phyloP scores from a whole-genome alignment of 116 monocot genomes.

The Zostera marina region DNA sequence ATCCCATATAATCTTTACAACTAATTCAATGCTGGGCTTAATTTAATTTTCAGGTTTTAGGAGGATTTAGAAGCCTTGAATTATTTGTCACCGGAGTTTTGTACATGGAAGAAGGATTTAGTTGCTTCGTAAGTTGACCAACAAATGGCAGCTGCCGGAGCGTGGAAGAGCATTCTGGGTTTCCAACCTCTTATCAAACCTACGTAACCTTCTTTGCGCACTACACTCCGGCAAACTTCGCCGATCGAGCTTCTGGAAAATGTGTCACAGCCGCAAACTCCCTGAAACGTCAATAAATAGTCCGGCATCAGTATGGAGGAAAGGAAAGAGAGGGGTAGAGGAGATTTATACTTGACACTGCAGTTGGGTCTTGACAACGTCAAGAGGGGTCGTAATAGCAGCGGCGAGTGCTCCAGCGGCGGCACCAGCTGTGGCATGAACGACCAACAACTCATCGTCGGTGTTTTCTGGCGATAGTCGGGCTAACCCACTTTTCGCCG shows the following conservation, averaged over 20 bases:
- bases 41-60: no score
- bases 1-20: no score
- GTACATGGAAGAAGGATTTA: slow-evolving; percentile 60
- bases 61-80: no score
- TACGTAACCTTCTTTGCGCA: slow-evolving; percentile 49
- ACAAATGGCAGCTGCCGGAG: slow-evolving; percentile 91
- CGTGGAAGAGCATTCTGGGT: slow-evolving; percentile 93
- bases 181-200: slow-evolving; percentile 84
- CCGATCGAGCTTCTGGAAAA: slow-evolving; percentile 54
- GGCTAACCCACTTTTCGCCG: slow-evolving; percentile 47
- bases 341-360: slow-evolving; percentile 71
- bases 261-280: slow-evolving; percentile 79
- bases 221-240: slow-evolving; percentile 33
- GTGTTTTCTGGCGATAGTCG: slow-evolving; percentile 28
- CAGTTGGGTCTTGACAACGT: slow-evolving; percentile 55
- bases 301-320: neutral
- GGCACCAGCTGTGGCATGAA: slow-evolving; percentile 79
- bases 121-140: slow-evolving; percentile 90
- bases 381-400: slow-evolving; percentile 38
- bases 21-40: no score
- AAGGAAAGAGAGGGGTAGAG: neutral
- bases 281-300: slow-evolving; percentile 24
- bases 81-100: slow-evolving; percentile 2
- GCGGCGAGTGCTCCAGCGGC: slow-evolving; percentile 77
- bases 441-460: slow-evolving; percentile 29